These are phyloP conservation scores for Atkinsonella texensis DNA, from an alignment of 2,329 filamentous ascomycete genomes.

Conservation along the genomic window DNA sequence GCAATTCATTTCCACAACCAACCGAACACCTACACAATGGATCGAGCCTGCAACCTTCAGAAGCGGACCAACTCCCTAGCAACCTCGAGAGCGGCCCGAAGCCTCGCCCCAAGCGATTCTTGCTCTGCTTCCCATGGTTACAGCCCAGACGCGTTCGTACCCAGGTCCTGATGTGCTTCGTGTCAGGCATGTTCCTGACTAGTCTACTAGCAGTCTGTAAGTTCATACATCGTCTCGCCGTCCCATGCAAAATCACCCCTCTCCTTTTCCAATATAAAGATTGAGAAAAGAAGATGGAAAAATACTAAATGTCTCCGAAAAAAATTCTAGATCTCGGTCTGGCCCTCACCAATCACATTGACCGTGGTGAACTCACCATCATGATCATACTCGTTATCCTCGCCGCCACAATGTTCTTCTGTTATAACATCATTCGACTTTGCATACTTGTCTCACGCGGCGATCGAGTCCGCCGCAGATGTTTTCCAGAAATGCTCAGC, in stretches of 20 bases:
- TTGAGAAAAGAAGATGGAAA: not conserved
- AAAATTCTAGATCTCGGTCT: conserved; percentile 54
- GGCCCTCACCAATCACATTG: conserved; percentile 50
- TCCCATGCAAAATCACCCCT: not conserved
- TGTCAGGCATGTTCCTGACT: conserved; percentile 52
- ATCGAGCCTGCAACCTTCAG: not conserved
- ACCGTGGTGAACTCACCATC: conserved; percentile 63
- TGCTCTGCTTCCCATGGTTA: conserved; percentile 44
- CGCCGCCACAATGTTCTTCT: conserved; percentile 65
- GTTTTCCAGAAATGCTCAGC: conserved; percentile 32
- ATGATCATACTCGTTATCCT: conserved; percentile 70
- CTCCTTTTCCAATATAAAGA: no score
- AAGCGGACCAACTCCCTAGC: not conserved
- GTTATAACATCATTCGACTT: conserved; percentile 63
- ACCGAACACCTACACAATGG: not conserved
- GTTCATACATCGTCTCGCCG: conserved; percentile 18
- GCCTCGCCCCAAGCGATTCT: conserved; percentile 25
- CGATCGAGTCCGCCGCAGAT: conserved; percentile 16
- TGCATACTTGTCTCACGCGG: conserved; percentile 51
- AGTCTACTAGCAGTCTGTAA: conserved; percentile 53
- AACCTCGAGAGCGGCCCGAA: not conserved
- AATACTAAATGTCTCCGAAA: not conserved
- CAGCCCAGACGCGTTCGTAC: conserved; percentile 39
- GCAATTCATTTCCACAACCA: not conserved
- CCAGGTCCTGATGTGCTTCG: conserved; percentile 47